Evolutionary conservation across 2,329 filamentous ascomycete genomes (phyloP).

Genomic region (Macrophomina phaseolina): DNA sequence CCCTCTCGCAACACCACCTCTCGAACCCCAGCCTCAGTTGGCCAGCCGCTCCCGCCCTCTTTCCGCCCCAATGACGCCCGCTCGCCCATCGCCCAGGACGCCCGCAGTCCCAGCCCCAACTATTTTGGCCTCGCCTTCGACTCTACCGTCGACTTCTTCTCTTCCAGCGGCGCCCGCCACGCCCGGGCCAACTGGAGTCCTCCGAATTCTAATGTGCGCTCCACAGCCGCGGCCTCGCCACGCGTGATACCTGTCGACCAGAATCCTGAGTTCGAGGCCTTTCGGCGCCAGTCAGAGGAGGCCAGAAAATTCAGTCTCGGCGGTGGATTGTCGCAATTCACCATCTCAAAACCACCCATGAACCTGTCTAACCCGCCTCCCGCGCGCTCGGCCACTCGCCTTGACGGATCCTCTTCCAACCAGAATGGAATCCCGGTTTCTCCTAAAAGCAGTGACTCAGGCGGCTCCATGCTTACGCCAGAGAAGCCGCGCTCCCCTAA

Average conservation of each 20-base stretch:
- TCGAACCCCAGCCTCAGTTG: conserved; percentile 34
- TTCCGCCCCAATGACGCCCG: conserved; percentile 39
- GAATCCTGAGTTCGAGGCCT: conserved; percentile 83
- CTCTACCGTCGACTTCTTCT: conserved; percentile 63
- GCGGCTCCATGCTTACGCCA: conserved; percentile 14
- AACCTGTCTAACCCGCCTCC: conserved; percentile 12
- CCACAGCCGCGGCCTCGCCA: conserved; percentile 71
- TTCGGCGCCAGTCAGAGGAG: conserved; percentile 72
- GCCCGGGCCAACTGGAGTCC: conserved; percentile 77
- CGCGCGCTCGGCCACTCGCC: conserved; percentile 8
- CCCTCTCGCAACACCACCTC: conserved; percentile 35
- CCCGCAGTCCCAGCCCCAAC: conserved; percentile 69
- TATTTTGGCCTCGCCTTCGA: conserved; percentile 83
- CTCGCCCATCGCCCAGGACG: conserved; percentile 40
- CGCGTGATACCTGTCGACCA: conserved; percentile 73
- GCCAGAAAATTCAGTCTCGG: conserved; percentile 57
- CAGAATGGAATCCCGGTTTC: conserved; percentile 19
- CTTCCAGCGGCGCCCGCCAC: conserved; percentile 64
- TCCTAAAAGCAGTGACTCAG: conserved; percentile 16
- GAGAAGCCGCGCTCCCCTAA: conserved; percentile 52
- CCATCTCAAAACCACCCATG: conserved; percentile 31
- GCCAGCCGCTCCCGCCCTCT: conserved; percentile 35
- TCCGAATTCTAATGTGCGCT: conserved; percentile 71
- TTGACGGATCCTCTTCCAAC: neutral
- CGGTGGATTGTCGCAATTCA: conserved; percentile 48